Evolutionary conservation across 2,329 filamentous ascomycete genomes (phyloP), one percentile per base, ranked within the genome.

Genomic region (Aureobasidium lini): DNA sequence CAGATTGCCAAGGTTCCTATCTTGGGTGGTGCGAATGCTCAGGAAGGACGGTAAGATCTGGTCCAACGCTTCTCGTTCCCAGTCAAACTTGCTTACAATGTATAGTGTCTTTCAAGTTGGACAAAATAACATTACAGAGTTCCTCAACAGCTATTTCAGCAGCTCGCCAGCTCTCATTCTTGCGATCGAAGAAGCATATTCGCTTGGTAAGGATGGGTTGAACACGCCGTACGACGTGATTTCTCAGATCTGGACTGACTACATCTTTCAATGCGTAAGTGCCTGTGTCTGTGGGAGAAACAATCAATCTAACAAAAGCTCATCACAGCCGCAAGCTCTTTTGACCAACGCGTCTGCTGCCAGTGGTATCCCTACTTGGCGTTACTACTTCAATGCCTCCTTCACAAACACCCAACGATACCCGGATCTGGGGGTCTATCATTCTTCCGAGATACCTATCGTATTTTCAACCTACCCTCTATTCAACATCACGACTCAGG

Each of bases 321-420:
- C 15, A 9, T 16, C 32, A 2, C 23, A 60, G 61, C 36, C 64
- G 1, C 61, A 66, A 46, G 66, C 66, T 13, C 61, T 62, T 13
- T 66, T 63, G 49, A 64, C 69, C 37, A 69, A 70, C 52, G 69
- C 64, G 39, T 66, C 67, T 2, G 69, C 68, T 16, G 36, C 61
- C 5, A 60, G 64, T 18, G 67, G 68, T 13, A 69, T 71, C 47
- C 68, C 70, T 1, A 64, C 69, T 31, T 75, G 71, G 71, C 64
- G 71, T 23, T 75, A 73, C 64, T 69, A 70, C 56, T 74, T 69
- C 66, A 74, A 73, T 57, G 69, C 70, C 42, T 63, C 65, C 4
- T 73, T 72, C 62, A 59, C 66, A 11, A 73, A 73, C 60, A 66
- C 64, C 4, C 68, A 71, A 54, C 53, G 60, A 31, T 68, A 65